Percentiles rank a stretch among this genome's conserved stretches.
Conservation (phyloP, 2,329 filamentous ascomycete species). For the Arachnomyces sp. region DNA sequence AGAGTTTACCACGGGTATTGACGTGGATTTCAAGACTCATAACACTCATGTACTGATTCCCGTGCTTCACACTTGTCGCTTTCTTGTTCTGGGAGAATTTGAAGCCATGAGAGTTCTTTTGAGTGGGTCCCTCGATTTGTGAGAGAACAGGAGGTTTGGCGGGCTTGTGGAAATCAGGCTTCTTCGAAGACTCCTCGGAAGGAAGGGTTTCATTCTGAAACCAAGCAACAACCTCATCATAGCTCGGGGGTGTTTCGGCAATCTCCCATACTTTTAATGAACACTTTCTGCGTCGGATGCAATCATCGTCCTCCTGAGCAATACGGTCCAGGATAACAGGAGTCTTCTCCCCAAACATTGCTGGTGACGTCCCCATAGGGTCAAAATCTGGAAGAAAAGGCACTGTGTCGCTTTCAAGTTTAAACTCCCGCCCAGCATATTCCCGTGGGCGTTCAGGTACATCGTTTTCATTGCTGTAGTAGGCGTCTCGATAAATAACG, state of each 20-base stretch:
- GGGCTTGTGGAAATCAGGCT: slow-evolving; percentile 5
- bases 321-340: slow-evolving; percentile 43
- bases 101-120: slow-evolving; percentile 71
- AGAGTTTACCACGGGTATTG: slow-evolving; percentile 71
- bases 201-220: slow-evolving; percentile 35
- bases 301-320: slow-evolving; percentile 45
- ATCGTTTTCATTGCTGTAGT: slow-evolving; percentile 76
- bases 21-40: slow-evolving; percentile 93
- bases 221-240: slow-evolving; percentile 64
- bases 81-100: slow-evolving; percentile 74
- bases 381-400: slow-evolving; percentile 76
- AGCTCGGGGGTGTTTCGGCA: slow-evolving; percentile 60
- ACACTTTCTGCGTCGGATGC: slow-evolving; percentile 50
- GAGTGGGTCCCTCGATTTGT: slow-evolving; percentile 84
- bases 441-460: slow-evolving; percentile 69
- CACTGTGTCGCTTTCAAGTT: slow-evolving; percentile 63
- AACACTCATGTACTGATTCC: slow-evolving; percentile 89
- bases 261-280: slow-evolving; percentile 70
- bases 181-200: slow-evolving; percentile 1
- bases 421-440: slow-evolving; percentile 83
- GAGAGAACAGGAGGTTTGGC: slow-evolving; percentile 46
- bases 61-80: slow-evolving; percentile 70
- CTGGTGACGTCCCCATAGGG: slow-evolving; percentile 49
- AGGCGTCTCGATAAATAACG: slow-evolving; percentile 75
- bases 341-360: slow-evolving; percentile 48